phyloP scores from a whole-genome alignment of 345 rosid species.

The Melaleuca quinquenervia region DNA sequence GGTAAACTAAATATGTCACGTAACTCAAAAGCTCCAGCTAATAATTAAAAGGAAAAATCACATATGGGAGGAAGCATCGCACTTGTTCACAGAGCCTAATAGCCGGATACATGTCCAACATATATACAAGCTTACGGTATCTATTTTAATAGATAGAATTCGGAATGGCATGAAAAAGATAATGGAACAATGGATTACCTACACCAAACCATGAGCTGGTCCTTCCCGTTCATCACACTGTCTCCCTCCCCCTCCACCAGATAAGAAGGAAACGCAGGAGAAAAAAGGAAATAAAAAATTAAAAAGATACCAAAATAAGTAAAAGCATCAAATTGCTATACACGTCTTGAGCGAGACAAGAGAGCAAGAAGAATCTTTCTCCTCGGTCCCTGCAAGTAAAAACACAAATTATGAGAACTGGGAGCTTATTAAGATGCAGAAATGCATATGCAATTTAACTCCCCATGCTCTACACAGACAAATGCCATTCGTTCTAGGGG shows the following conservation, averaged over 20 bases:
- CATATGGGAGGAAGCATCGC: background rate
- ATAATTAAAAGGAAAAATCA: background rate
- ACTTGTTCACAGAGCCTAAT: background rate
- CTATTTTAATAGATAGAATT: background rate
- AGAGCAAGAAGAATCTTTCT: slow-evolving; percentile 52
- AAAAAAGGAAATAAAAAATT: background rate
- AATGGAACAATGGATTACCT: background rate
- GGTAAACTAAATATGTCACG: background rate
- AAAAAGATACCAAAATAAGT: background rate
- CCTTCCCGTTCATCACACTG: background rate
- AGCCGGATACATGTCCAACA: background rate
- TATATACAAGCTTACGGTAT: background rate
- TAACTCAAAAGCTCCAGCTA: background rate
- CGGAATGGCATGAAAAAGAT: background rate
- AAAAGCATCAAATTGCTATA: background rate
- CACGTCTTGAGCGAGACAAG: slow-evolving; percentile 1
- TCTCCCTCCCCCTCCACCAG: background rate
- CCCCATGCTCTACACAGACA: background rate
- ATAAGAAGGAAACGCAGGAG: background rate
- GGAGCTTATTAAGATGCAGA: background rate
- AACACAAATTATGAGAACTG: background rate
- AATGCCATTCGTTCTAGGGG: background rate
- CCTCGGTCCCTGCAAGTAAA: slow-evolving; percentile 48
- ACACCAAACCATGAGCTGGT: background rate
- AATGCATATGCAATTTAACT: background rate